Evolutionary conservation across 2,329 filamentous ascomycete genomes (phyloP).

Genomic region (Mycosphaerella sp.): DNA sequence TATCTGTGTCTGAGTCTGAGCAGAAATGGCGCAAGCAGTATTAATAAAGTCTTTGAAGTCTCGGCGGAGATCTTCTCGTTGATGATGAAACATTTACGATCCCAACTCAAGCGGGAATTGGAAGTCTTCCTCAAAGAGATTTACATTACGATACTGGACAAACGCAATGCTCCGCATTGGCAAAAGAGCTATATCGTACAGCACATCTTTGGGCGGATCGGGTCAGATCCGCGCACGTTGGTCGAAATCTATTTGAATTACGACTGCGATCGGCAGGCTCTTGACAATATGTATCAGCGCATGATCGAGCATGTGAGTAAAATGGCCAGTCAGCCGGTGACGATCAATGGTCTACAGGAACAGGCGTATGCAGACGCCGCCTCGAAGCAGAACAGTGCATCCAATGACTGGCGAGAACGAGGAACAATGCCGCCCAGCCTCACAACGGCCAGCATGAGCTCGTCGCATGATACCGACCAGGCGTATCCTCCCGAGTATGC

Average conservation of each 20-base stretch:
- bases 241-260: constrained; percentile 98
- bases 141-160: constrained; percentile 84
- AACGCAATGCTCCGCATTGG: constrained; percentile 74
- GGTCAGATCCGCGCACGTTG: constrained; percentile 75
- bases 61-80: constrained; percentile 98
- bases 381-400: constrained; percentile 40
- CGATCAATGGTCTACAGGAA: constrained; percentile 69
- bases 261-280: constrained; percentile 83
- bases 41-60: constrained; percentile 87
- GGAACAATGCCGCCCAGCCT: constrained; percentile 81
- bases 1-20: constrained; percentile 94
- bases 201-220: constrained; percentile 73
- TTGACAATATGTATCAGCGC: constrained; percentile 94
- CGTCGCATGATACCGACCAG: constrained; percentile 47
- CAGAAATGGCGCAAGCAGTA: constrained; percentile 88
- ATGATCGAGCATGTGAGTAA: constrained; percentile 91
- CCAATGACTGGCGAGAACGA: constrained; percentile 75
- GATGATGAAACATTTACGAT: constrained; percentile 88
- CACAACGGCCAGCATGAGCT: constrained; percentile 66
- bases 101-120: constrained; percentile 96
- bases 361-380: constrained; percentile 79
- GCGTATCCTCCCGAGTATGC: constrained; percentile 83
- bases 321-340: constrained; percentile 71
- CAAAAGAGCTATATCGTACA: constrained; percentile 87
- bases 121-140: constrained; percentile 98